Evolutionary conservation across 306 rosid species (phyloP).

Genomic region (Oemleria cerasiformis): DNA sequence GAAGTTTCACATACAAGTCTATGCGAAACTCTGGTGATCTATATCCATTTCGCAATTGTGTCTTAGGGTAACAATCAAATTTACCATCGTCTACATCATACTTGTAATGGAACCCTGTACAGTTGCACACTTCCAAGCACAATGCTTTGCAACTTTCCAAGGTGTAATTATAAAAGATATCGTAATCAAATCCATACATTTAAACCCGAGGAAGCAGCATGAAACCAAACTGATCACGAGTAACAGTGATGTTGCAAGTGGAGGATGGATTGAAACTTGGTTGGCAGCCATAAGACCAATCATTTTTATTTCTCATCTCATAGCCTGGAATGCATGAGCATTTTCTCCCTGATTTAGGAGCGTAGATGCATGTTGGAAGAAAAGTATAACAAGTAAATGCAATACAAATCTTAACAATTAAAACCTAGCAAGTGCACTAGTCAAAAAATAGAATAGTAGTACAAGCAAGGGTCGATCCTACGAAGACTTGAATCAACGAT

Average conservation of each 20-base stretch:
- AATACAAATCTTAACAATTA: no score
- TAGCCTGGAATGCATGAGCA: constrained; percentile 31
- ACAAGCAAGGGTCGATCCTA: no score
- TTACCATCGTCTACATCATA: not conserved
- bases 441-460: no score
- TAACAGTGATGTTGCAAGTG: not conserved
- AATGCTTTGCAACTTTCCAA: constrained; percentile 28
- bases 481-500: no score
- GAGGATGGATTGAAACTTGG: constrained; percentile 31
- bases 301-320: constrained; percentile 1
- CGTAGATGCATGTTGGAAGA: constrained; percentile 16
- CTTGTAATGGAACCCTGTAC: constrained; percentile 45
- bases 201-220: constrained; percentile 33
- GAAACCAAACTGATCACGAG: constrained; percentile 13
- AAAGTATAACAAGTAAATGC: no score
- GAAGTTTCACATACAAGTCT: constrained; percentile 36
- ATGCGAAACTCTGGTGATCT: constrained; percentile 25
- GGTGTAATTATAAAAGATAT: constrained; percentile 12
- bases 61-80: constrained; percentile 42
- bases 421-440: no score
- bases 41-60: constrained; percentile 36
- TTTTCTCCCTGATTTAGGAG: constrained; percentile 14
- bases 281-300: constrained; percentile 42
- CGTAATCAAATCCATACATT: constrained; percentile 41
- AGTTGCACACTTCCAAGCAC: constrained; percentile 36